Conservation (phyloP, 805 yeast species). For the Saturnispora halmiae region DNA sequence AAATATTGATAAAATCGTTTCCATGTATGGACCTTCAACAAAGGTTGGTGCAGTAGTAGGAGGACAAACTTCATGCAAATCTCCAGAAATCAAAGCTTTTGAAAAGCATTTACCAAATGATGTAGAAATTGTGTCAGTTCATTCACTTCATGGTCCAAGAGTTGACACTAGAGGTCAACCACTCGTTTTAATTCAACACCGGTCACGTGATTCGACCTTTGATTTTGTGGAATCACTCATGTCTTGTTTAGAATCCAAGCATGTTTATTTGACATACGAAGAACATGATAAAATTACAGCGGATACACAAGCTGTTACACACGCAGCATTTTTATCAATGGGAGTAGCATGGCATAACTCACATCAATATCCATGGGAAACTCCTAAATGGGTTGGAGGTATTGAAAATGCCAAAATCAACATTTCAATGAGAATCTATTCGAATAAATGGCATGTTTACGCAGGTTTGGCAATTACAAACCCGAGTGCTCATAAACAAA, state of each 20-base stretch:
- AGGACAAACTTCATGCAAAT: slow-evolving; percentile 96
- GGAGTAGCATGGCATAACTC: slow-evolving; percentile 89
- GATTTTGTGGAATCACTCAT: slow-evolving; percentile 54
- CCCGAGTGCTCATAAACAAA: slow-evolving; percentile 88
- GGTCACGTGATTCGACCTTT: slow-evolving; percentile 48
- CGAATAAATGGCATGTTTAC: slow-evolving; percentile 96
- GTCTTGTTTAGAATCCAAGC: slow-evolving; percentile 66
- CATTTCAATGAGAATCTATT: slow-evolving; percentile 79
- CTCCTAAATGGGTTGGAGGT: slow-evolving; percentile 83
- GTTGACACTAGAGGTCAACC: slow-evolving; percentile 91
- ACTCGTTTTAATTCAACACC: slow-evolving; percentile 71
- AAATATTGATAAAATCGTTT: slow-evolving; percentile 62
- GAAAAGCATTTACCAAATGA: slow-evolving; percentile 68
- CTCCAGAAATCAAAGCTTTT: slow-evolving; percentile 81
- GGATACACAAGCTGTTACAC: slow-evolving; percentile 97
- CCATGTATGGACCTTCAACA: slow-evolving; percentile 75
- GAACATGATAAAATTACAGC: slow-evolving; percentile 95
- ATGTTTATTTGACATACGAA: slow-evolving; percentile 68
- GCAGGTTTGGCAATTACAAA: slow-evolving; percentile 96
- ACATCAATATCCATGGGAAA: slow-evolving; percentile 87
- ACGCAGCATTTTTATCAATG: slow-evolving; percentile 94
- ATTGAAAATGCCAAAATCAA: slow-evolving; percentile 93
- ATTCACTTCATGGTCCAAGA: slow-evolving; percentile 90
- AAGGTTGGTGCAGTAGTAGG: slow-evolving; percentile 88
- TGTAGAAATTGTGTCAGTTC: slow-evolving; percentile 76